Percentiles rank a stretch among this genome's conserved stretches.
These are phyloP conservation scores for Daldinia loculata DNA, from an alignment of 495 filamentous ascomycete species.

Conservation along the genomic window DNA sequence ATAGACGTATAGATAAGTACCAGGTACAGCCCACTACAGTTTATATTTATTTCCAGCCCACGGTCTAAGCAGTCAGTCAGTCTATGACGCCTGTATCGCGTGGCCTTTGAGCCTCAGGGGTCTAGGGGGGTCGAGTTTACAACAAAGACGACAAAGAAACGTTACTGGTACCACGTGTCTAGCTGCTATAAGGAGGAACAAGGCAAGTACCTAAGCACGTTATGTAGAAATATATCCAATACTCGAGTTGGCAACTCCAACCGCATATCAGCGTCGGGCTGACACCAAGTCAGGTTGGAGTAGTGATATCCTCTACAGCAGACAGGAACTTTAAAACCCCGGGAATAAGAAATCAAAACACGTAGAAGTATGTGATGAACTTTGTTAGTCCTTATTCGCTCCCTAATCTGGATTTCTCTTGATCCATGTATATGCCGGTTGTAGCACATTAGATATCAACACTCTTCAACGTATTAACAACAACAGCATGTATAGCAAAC, in stretches of 20 bases:
- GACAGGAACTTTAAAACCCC: neutral
- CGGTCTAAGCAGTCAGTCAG: neutral
- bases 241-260: constrained; percentile 1
- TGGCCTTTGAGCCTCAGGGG: neutral
- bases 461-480: neutral
- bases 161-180: neutral
- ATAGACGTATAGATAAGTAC: neutral
- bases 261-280: neutral
- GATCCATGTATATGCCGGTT: neutral
- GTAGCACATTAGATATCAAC: neutral
- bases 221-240: neutral
- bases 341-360: neutral
- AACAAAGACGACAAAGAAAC: neutral
- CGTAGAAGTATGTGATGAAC: neutral
- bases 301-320: neutral
- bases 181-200: neutral
- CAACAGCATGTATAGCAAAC: neutral
- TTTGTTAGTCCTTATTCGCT: neutral
- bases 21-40: neutral
- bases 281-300: neutral
- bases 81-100: neutral
- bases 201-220: neutral
- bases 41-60: neutral
- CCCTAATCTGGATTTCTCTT: neutral
- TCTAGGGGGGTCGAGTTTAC: neutral